Base-by-base conservation (phyloP, 306 rosid genomes). In the Hippophae gyantsensis region DNA sequence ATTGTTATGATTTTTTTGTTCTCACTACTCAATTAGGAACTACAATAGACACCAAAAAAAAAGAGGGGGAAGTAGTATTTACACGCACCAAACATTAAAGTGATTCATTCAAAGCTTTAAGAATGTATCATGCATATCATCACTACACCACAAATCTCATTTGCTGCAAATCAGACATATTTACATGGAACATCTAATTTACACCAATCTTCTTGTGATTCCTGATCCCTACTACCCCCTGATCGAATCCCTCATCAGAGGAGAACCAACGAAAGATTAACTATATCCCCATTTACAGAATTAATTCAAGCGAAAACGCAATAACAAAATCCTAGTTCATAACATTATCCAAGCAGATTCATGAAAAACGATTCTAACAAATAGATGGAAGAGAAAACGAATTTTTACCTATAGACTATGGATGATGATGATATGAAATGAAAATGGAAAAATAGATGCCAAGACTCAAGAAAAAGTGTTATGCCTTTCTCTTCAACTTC, bases 251-350 rank as follows among this genome's bases (percentile, higher is more conserved):
- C 25, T 54, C 57, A 51, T 43, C 68, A 18, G 27, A 60, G 52
- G 55, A 45, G 54, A 13, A 66, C 67, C 54, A 55, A 42, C 2
- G 53, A 13, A 26, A 55, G 38, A 32, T 61, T 8, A 53, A 54
- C n/a, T 65, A 48, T 55, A 51, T 27, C 38, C 54, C 12, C 54
- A 56, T 60, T 14, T 54, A 45, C 72, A 50, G 12, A 52, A 61
- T 45, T 56, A 42, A 59, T 38, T 45, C 43, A 46, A 67, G 46
- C 27, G 27, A 38, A 42, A 43, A 59, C 9, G 53, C 38, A 9
- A 43, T 42, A 13, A 57, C 10, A 65, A 57, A 59, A 58, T 3
- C 50, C 14, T 25, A 5, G 47, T 48, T 38, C 38, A 62, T 48
- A 18, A 18, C 23, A 27, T 9, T 48, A 43, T 67, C 58, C 52